Conservation (phyloP, 2,329 filamentous ascomycete species). For the Magnaporthiopsis rhizophila region DNA sequence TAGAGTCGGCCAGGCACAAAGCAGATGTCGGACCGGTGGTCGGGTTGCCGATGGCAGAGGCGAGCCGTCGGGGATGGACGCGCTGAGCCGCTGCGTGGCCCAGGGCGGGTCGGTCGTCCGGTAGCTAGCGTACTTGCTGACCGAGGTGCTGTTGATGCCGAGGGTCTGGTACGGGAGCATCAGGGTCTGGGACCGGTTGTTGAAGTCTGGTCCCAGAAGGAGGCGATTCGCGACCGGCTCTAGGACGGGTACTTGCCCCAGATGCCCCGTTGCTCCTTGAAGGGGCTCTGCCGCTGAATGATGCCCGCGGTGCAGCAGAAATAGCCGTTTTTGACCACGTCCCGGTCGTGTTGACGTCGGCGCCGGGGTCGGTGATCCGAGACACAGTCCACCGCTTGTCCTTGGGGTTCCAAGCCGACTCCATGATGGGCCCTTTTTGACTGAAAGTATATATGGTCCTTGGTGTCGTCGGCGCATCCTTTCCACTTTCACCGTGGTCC, state of each 20-base stretch:
- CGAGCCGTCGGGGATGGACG: conserved; percentile 10
- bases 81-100: conserved; percentile 7
- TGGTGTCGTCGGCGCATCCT: background rate
- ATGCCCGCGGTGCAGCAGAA: no score
- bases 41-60: conserved; percentile 8
- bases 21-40: conserved; percentile 6
- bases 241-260: conserved; percentile 12
- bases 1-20: conserved; percentile 10
- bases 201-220: conserved; percentile 12
- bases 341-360: conserved; percentile 9
- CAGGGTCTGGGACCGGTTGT: conserved; percentile 7
- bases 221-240: conserved; percentile 6
- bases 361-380: conserved; percentile 8
- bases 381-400: conserved; percentile 8
- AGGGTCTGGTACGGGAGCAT: conserved; percentile 10
- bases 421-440: conserved; percentile 5
- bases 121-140: conserved; percentile 9
- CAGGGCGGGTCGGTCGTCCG: conserved; percentile 5
- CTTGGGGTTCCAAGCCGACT: conserved; percentile 10
- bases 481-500: background rate
- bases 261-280: conserved; percentile 2
- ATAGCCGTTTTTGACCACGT: no score
- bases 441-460: background rate
- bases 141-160: conserved; percentile 10
- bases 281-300: conserved; percentile 8